A percentile compares a stretch with the other conserved stretches of the same genome.
Conservation (phyloP, 2,329 filamentous ascomycete species). For the Fusarium tjaetaba region DNA sequence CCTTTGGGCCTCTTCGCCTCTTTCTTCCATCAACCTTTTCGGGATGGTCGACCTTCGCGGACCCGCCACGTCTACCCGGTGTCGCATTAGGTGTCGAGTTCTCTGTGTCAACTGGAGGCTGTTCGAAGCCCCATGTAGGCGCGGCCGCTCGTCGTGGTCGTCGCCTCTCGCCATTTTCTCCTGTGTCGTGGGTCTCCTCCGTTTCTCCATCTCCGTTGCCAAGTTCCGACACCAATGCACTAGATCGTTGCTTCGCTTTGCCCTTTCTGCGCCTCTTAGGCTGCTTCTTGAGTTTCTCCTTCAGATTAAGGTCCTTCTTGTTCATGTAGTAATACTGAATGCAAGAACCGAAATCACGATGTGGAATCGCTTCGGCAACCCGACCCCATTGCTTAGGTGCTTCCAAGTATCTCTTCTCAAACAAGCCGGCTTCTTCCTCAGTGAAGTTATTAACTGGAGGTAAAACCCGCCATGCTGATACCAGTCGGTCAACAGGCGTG, state of each 20-base stretch:
- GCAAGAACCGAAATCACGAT: conserved; percentile 79
- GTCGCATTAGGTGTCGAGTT: conserved; percentile 66
- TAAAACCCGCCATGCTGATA: conserved; percentile 76
- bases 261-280: conserved; percentile 68
- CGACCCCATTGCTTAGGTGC: conserved; percentile 85
- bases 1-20: conserved; percentile 52
- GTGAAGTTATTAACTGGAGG: conserved; percentile 81
- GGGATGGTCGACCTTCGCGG: conserved; percentile 54
- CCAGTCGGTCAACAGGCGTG: conserved; percentile 71
- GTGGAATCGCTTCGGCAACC: conserved; percentile 73
- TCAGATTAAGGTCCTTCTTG: conserved; percentile 78
- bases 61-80: conserved; percentile 61
- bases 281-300: conserved; percentile 77
- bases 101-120: conserved; percentile 67
- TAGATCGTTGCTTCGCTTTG: conserved; percentile 68
- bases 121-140: conserved; percentile 77
- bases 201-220: conserved; percentile 67
- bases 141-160: conserved; percentile 73
- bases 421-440: conserved; percentile 72
- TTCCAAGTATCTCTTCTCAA: conserved; percentile 79
- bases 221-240: conserved; percentile 73
- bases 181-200: conserved; percentile 65
- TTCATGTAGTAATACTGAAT: conserved; percentile 89
- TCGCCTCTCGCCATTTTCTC: conserved; percentile 69
- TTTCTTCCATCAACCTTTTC: conserved; percentile 59